Percentiles rank a stretch among this genome's conserved stretches.
Evolutionary conservation across 371 early-diverging fungal species (phyloP).

Genomic region (Apophysomyces trapeziformis): DNA sequence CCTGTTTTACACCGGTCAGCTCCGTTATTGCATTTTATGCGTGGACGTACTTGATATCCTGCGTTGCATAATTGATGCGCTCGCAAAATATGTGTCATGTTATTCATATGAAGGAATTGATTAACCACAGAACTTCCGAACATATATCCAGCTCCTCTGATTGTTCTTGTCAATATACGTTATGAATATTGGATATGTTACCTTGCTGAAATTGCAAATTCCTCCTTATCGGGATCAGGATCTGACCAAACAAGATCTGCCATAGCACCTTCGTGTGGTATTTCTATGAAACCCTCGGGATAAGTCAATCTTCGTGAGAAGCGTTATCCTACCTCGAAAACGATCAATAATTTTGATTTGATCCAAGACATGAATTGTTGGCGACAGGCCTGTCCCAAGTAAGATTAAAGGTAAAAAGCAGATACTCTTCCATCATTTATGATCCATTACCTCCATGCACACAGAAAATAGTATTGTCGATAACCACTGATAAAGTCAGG

Average conservation of each 20-base stretch:
- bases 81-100: conserved; percentile 87
- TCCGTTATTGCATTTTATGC: not conserved
- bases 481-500: conserved; percentile 89
- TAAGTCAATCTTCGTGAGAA: not conserved
- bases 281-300: conserved; percentile 59
- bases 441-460: conserved; percentile 91
- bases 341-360: conserved; percentile 92
- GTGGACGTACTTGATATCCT: conserved; percentile 77
- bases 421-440: not conserved
- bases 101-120: conserved; percentile 84
- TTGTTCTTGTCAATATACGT: not conserved
- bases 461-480: conserved; percentile 93
- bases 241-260: conserved; percentile 99
- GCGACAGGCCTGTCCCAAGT: conserved; percentile 75
- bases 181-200: conserved; percentile 17
- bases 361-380: conserved; percentile 90
- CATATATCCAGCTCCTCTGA: conserved; percentile 92
- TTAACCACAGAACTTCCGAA: conserved; percentile 88
- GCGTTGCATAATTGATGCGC: conserved; percentile 98
- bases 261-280: conserved; percentile 98
- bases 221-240: conserved; percentile 83
- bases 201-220: conserved; percentile 88
- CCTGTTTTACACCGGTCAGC: conserved; percentile 27
- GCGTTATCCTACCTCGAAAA: conserved; percentile 68
- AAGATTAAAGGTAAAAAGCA: not conserved